Evolutionary conservation across 495 filamentous ascomycete genomes (phyloP).

Genomic region (Podospora pseudopauciseta): DNA sequence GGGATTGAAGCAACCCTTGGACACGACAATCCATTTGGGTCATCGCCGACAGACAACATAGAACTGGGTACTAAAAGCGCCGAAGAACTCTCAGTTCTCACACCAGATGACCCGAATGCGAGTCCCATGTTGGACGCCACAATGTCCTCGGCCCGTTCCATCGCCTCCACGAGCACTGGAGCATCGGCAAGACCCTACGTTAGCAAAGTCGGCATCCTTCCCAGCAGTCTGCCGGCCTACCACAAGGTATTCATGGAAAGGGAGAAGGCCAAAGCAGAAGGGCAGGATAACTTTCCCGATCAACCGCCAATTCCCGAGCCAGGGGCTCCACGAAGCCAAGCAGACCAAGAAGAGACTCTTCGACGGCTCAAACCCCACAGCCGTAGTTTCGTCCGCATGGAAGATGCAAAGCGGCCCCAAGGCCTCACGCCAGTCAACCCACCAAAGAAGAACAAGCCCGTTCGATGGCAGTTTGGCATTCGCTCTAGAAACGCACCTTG

Average conservation of each 20-base stretch:
- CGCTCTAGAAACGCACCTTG: slow-evolving; percentile 87
- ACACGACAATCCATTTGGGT: slow-evolving; percentile 39
- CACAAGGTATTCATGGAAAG: slow-evolving; percentile 86
- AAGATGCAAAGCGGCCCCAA: slow-evolving; percentile 62
- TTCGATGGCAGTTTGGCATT: slow-evolving; percentile 97
- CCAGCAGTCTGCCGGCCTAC: slow-evolving; percentile 83
- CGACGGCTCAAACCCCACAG: slow-evolving; percentile 77
- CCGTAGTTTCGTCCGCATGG: slow-evolving; percentile 55
- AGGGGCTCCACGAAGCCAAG: slow-evolving; percentile 54
- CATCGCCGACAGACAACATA: slow-evolving; percentile 25
- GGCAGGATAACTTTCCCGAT: slow-evolving; percentile 36
- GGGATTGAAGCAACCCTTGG: slow-evolving; percentile 27
- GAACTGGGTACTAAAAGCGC: slow-evolving; percentile 22
- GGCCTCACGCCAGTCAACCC: slow-evolving; percentile 57
- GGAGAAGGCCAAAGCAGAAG: slow-evolving; percentile 47
- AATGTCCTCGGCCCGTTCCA: slow-evolving; percentile 44
- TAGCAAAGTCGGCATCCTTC: slow-evolving; percentile 83
- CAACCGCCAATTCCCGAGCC: slow-evolving; percentile 46
- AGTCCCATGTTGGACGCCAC: slow-evolving; percentile 36
- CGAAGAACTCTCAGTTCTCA: slow-evolving; percentile 20
- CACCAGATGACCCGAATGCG: slow-evolving; percentile 22
- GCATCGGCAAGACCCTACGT: slow-evolving; percentile 54
- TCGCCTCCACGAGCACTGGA: slow-evolving; percentile 42
- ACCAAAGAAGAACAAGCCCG: slow-evolving; percentile 61
- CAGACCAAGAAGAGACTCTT: slow-evolving; percentile 71